Evolutionary conservation across 2,329 filamentous ascomycete species (phyloP), one percentile per base, ranked within the genome.

Genomic region (Penicillium oxalicum): DNA sequence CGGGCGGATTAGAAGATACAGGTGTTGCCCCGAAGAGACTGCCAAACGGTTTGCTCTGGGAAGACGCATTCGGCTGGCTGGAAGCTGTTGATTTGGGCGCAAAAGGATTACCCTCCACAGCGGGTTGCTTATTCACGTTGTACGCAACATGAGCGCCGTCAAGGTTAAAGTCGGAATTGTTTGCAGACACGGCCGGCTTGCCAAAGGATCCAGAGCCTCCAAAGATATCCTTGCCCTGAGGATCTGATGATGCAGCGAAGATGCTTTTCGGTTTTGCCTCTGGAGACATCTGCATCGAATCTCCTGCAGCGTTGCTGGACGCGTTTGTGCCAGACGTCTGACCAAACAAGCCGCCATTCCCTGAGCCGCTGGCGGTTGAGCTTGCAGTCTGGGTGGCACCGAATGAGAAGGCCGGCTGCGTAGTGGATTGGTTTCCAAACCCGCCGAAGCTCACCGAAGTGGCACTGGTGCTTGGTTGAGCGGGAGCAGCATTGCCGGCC

Each of bases 231-330:
- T 45, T 56, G 27, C 40, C 45, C 13, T 48, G 49, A 40, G 40
- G 45, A 44, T 5, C 48, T 6, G 45, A 13, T 9, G 41, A 38
- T 2, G 38, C 34, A 32, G 7, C 26, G 18, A 48, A 42, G n/a
- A 48, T 40, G 26, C 24, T 37, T 13, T 57, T 53, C 9, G 54
- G 51, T 40, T 60, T 59, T n/a, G 47, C 33, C 33, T 58, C 57
- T 12, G 57, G 57, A 6, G 57, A 60, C 13, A 46, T 59, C 53
- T 59, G 56, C 57, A 60, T 60, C 13, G 51, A 59, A 33, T 60
- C 57, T 18, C 49, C 49, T n/a, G 42, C 50, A 40, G 57, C 36
- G 25, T 40, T 47, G 8, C 43, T 35, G 25, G 44, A 18, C 25
- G 54, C 28, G 11, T 40, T 53, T 12, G 50, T 37, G 29, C 47